These are phyloP conservation scores for Microbotryum lychnidis-dioicae DNA, from an alignment of 1,284 basidiomycete species.

Conservation along the genomic window DNA sequence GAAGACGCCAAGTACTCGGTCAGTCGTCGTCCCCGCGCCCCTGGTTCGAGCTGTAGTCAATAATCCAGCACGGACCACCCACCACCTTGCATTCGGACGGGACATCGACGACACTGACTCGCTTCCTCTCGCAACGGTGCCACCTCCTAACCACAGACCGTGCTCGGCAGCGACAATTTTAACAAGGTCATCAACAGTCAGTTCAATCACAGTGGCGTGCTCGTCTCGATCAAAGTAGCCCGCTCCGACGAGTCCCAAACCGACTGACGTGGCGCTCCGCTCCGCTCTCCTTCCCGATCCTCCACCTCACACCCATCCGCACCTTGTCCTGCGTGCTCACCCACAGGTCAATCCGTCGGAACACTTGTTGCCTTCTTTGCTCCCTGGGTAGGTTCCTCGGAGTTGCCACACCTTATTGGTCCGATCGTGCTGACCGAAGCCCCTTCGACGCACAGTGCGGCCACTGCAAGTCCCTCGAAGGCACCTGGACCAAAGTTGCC, in stretches of 20 bases:
- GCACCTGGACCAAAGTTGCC: slow-evolving; percentile 77
- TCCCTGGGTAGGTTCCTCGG: slow-evolving; percentile 19
- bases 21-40: background rate
- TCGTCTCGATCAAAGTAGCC: background rate
- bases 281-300: no score
- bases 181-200: slow-evolving; percentile 56
- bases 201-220: slow-evolving; percentile 49
- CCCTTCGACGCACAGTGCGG: slow-evolving; percentile 37
- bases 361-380: slow-evolving; percentile 34
- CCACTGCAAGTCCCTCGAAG: slow-evolving; percentile 52
- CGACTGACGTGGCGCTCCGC: no score
- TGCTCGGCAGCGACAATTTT: slow-evolving; percentile 67
- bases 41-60: background rate
- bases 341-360: slow-evolving; percentile 1
- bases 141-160: slow-evolving; percentile 49
- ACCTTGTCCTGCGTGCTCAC: background rate
- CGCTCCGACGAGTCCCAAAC: background rate
- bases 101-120: no score
- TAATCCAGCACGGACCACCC: background rate
- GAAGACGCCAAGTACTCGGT: slow-evolving; percentile 31
- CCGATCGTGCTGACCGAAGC: no score
- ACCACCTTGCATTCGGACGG: background rate
- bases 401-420: background rate
- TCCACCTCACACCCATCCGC: no score
- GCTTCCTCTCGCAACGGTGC: no score